phyloP scores from a whole-genome alignment of 2,329 filamentous ascomycete genomes.

The Aureobasidium vineae region DNA sequence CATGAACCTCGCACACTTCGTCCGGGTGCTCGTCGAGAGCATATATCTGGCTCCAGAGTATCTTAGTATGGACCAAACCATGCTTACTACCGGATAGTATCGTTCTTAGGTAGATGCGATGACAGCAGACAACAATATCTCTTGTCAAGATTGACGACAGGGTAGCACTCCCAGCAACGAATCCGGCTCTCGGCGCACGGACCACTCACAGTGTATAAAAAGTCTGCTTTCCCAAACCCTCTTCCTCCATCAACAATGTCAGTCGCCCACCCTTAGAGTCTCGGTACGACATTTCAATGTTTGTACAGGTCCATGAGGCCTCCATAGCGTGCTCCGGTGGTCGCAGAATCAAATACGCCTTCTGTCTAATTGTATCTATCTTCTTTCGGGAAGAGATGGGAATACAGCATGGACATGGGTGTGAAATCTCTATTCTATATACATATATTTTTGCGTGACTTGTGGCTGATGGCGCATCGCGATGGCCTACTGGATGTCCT shows the following conservation, averaged over 20 bases:
- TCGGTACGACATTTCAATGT: slow-evolving; percentile 88
- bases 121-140: background rate
- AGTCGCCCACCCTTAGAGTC: slow-evolving; percentile 96
- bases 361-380: slow-evolving; percentile 56
- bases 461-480: background rate
- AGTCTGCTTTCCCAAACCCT: slow-evolving; percentile 36
- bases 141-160: background rate
- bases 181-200: background rate
- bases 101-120: background rate
- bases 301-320: slow-evolving; percentile 82
- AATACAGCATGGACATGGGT: slow-evolving; percentile 46
- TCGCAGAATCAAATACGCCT: slow-evolving; percentile 74
- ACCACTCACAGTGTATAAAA: slow-evolving; percentile 2
- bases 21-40: background rate
- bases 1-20: too few relatives aligned
- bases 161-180: background rate
- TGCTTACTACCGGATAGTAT: background rate
- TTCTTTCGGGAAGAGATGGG: slow-evolving; percentile 50
- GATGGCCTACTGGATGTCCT: slow-evolving; percentile 37
- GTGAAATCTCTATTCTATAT: slow-evolving; percentile 39
- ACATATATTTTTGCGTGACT: background rate
- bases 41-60: background rate
- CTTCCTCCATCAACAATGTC: slow-evolving; percentile 66
- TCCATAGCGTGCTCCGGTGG: slow-evolving; percentile 95
- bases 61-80: background rate